phyloP scores from a whole-genome alignment of 371 early-diverging fungal genomes.

The Actinomortierella wolfii region DNA sequence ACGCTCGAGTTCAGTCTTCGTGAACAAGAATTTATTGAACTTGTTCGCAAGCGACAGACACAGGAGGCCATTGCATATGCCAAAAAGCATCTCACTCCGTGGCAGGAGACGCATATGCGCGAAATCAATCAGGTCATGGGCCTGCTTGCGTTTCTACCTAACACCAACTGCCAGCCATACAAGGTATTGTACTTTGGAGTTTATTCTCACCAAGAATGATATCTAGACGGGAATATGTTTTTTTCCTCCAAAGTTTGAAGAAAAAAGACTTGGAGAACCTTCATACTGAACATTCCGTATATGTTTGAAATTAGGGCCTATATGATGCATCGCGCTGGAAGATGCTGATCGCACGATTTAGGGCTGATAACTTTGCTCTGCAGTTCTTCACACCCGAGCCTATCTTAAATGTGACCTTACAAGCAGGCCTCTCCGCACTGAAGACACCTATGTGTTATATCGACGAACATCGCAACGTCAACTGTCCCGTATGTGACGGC shows the following conservation, averaged over 20 bases:
- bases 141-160: constrained; percentile 78
- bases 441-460: constrained; percentile 83
- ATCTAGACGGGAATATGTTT: background rate
- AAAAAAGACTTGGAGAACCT: too few relatives aligned
- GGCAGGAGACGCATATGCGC: constrained; percentile 71
- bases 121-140: constrained; percentile 87
- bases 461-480: constrained; percentile 74
- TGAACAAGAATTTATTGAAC: constrained; percentile 92
- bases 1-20: constrained; percentile 93
- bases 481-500: constrained; percentile 93
- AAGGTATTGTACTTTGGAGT: constrained; percentile 46
- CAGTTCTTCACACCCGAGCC: constrained; percentile 86
- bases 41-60: constrained; percentile 65
- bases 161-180: constrained; percentile 79
- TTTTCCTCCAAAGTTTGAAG: too few relatives aligned
- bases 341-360: constrained; percentile 77
- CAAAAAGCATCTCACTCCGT: constrained; percentile 78
- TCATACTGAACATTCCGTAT: too few relatives aligned
- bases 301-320: constrained; percentile 48
- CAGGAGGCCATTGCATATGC: constrained; percentile 85
- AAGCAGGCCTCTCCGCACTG: constrained; percentile 92
- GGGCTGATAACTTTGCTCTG: constrained; percentile 81
- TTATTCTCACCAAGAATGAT: background rate
- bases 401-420: constrained; percentile 81
- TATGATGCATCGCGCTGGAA: constrained; percentile 85